These are phyloP conservation scores for Leccinum barrowsii DNA, from an alignment of 768 basidiomycete genomes.

Conservation along the genomic window DNA sequence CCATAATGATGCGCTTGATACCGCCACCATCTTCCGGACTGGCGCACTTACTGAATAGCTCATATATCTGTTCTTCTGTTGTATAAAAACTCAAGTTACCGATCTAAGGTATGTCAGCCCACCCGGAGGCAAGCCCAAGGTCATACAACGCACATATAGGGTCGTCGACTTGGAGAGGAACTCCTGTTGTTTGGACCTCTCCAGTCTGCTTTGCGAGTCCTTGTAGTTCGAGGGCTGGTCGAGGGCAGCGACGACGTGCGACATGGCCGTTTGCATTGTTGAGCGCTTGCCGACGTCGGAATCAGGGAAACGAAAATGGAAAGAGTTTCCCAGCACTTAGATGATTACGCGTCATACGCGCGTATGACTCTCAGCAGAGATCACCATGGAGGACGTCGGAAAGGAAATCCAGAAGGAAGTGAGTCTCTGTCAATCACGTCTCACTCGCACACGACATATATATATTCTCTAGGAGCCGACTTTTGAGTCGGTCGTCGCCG, in stretches of 20 bases:
- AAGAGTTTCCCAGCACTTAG: constrained; percentile 26
- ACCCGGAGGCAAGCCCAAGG: constrained; percentile 16
- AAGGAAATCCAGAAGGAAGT: constrained; percentile 83
- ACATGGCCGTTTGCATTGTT: constrained; percentile 47
- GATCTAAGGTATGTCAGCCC: constrained; percentile 45
- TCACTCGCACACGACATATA: constrained; percentile 1
- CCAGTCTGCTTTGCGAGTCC: constrained; percentile 82
- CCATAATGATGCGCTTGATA: constrained; percentile 94
- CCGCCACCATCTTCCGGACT: constrained; percentile 84
- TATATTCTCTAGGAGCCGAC: constrained; percentile 68
- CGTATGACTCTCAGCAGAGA: constrained; percentile 7
- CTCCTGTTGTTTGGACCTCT: constrained; percentile 76
- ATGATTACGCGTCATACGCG: constrained; percentile 30
- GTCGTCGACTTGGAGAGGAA: constrained; percentile 83
- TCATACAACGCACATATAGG: constrained; percentile 67
- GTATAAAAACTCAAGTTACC: constrained; percentile 94
- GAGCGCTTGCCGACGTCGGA: neutral
- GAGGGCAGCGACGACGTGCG: constrained; percentile 78
- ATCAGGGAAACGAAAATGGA: constrained; percentile 17
- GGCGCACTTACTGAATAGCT: constrained; percentile 87
- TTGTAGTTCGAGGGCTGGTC: constrained; percentile 98
- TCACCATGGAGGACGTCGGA: constrained; percentile 82
- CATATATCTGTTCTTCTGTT: constrained; percentile 95
- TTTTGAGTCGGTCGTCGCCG: constrained; percentile 81
- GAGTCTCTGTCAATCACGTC: constrained; percentile 23